Evolutionary conservation across 2,329 filamentous ascomycete species (phyloP).

Genomic region (Botrytis deweyae): DNA sequence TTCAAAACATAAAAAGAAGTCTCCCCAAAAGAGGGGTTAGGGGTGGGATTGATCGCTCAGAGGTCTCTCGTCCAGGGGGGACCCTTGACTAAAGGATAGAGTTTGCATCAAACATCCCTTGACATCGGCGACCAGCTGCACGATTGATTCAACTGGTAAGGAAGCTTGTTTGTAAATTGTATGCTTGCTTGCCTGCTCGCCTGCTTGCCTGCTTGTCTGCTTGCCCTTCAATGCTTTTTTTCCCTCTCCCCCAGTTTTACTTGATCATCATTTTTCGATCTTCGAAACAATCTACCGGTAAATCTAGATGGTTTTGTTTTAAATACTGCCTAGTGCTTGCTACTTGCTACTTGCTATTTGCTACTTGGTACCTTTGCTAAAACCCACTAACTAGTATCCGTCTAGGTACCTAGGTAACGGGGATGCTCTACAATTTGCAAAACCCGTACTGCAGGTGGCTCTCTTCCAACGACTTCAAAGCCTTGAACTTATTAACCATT

Average conservation of each 20-base stretch:
- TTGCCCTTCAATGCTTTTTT: not conserved
- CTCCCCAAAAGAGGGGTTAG: not conserved
- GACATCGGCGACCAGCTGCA: conserved; percentile 11
- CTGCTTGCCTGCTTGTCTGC: not conserved
- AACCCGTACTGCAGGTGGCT: not conserved
- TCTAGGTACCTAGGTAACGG: not conserved
- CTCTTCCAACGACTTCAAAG: not conserved
- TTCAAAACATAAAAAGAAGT: not conserved
- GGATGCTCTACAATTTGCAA: not conserved
- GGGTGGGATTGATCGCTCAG: conserved; percentile 2
- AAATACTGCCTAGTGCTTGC: not conserved
- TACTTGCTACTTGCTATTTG: not conserved
- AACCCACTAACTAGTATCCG: not conserved
- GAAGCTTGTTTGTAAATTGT: not conserved
- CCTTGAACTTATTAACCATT: not conserved
- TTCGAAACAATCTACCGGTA: conserved; percentile 1
- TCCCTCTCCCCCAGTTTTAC: not conserved
- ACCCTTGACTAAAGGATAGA: conserved; percentile 15
- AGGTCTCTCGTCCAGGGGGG: conserved; percentile 12
- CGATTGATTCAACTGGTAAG: not conserved
- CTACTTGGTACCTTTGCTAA: not conserved
- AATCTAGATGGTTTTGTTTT: not conserved
- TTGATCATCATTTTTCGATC: not conserved
- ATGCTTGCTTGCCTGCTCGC: not conserved
- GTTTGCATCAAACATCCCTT: conserved; percentile 10